Conservation (phyloP, 441 rosid species). For the Gossypium aridum region DNA sequence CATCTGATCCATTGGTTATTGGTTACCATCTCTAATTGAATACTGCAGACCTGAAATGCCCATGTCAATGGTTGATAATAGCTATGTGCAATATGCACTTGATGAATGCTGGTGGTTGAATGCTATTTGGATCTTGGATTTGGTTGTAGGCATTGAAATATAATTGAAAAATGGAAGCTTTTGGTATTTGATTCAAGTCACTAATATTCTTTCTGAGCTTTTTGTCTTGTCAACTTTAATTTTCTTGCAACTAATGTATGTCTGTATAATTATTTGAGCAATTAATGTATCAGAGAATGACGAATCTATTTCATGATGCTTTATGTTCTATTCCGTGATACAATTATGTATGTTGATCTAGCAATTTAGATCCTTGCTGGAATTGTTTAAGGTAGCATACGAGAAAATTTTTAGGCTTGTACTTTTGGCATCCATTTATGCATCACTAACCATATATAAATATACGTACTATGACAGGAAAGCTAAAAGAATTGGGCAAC, state of each 20-base stretch:
- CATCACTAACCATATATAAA: neutral
- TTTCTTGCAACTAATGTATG: neutral
- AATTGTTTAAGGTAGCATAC: neutral
- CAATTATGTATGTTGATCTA: neutral
- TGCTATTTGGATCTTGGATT: neutral
- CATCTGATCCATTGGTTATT: neutral
- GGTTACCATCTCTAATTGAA: neutral
- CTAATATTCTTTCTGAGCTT: neutral
- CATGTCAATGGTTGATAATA: neutral
- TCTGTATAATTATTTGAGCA: neutral
- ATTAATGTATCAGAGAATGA: neutral
- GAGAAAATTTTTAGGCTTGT: neutral
- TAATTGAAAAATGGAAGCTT: neutral
- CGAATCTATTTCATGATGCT: neutral
- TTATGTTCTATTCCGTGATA: neutral
- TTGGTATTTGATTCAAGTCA: neutral
- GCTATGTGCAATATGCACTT: neutral
- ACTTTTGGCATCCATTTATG: neutral
- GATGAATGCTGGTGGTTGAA: neutral
- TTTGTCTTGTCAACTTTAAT: neutral
- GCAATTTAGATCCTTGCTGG: neutral
- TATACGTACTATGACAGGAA: conserved; percentile 37
- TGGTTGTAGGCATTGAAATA: neutral
- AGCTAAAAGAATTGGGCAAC: conserved; percentile 91
- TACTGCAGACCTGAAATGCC: neutral